phyloP scores from a whole-genome alignment of 805 yeast species.

The Candida awuae region DNA sequence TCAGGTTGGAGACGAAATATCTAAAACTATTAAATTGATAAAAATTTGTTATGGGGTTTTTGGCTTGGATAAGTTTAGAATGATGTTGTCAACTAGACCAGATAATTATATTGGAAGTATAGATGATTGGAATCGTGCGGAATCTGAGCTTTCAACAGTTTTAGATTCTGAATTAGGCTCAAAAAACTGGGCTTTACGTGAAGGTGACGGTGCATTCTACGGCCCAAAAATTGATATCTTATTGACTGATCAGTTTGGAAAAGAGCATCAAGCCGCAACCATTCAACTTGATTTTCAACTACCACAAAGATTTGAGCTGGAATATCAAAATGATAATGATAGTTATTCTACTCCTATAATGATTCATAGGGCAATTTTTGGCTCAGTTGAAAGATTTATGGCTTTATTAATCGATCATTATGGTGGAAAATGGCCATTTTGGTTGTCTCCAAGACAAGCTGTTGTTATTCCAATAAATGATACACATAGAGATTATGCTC shows the following conservation, averaged over 20 bases:
- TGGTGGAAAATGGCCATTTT: constrained; percentile 94
- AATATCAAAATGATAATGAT: constrained; percentile 50
- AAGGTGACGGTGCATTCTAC: constrained; percentile 95
- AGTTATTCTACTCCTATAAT: constrained; percentile 69
- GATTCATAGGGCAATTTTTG: constrained; percentile 93
- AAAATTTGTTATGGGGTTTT: constrained; percentile 67
- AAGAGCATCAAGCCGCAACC: constrained; percentile 90
- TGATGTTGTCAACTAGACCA: constrained; percentile 82
- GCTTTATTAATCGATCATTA: constrained; percentile 87
- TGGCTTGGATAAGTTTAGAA: constrained; percentile 49
- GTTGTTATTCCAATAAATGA: constrained; percentile 72
- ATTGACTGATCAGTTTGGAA: constrained; percentile 70
- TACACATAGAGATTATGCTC: constrained; percentile 48
- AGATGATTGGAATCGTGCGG: constrained; percentile 80
- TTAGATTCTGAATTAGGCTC: constrained; percentile 44
- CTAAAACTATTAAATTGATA: constrained; percentile 61
- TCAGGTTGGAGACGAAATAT: constrained; percentile 71
- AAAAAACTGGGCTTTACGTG: constrained; percentile 57
- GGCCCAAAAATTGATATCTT: constrained; percentile 94
- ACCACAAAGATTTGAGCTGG: constrained; percentile 73
- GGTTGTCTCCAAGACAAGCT: constrained; percentile 92
- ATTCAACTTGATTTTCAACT: constrained; percentile 92
- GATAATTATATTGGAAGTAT: constrained; percentile 70
- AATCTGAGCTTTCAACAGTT: constrained; percentile 51
- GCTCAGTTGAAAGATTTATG: constrained; percentile 86